Conservation (phyloP, 2,329 filamentous ascomycete species). For the Scedosporium dehoogii region DNA sequence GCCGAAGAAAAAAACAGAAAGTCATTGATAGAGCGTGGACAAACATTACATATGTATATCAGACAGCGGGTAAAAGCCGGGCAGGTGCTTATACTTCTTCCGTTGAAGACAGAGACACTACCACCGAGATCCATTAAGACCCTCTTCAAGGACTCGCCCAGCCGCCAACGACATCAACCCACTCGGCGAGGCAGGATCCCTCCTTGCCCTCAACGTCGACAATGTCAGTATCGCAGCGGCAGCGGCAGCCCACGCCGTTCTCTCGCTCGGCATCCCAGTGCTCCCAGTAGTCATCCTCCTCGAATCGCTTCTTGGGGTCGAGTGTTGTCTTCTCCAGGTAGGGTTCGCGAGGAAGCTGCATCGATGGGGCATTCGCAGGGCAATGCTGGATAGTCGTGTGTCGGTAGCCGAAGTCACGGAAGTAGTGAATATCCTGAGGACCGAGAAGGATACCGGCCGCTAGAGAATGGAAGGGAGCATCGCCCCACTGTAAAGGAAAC, state of each 20-base stretch:
- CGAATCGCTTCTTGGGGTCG: slow-evolving; percentile 72
- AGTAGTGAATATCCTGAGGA: slow-evolving; percentile 87
- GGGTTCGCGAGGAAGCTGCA: slow-evolving; percentile 71
- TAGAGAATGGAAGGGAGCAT: slow-evolving; percentile 95
- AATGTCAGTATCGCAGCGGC: slow-evolving; percentile 93
- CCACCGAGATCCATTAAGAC: not conserved
- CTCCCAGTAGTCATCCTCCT: slow-evolving; percentile 97
- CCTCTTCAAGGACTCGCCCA: slow-evolving; percentile 48
- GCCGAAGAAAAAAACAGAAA: not conserved
- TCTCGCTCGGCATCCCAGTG: slow-evolving; percentile 78
- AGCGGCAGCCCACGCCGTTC: slow-evolving; percentile 94
- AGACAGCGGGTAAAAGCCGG: too few species aligned
- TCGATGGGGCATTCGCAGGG: slow-evolving; percentile 83
- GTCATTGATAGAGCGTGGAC: not conserved
- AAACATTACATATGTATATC: not conserved
- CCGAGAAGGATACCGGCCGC: slow-evolving; percentile 81
- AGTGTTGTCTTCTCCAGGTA: slow-evolving; percentile 73
- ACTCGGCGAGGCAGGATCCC: slow-evolving; percentile 87
- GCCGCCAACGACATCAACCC: slow-evolving; percentile 94
- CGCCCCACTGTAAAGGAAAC: slow-evolving; percentile 67
- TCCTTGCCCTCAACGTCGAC: slow-evolving; percentile 97
- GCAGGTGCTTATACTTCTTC: too few species aligned
- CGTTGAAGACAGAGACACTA: too few species aligned
- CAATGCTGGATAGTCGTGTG: slow-evolving; percentile 99
- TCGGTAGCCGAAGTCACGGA: slow-evolving; percentile 96